phyloP scores from a whole-genome alignment of 257 asterid species.

The Nemophila menziesii region DNA sequence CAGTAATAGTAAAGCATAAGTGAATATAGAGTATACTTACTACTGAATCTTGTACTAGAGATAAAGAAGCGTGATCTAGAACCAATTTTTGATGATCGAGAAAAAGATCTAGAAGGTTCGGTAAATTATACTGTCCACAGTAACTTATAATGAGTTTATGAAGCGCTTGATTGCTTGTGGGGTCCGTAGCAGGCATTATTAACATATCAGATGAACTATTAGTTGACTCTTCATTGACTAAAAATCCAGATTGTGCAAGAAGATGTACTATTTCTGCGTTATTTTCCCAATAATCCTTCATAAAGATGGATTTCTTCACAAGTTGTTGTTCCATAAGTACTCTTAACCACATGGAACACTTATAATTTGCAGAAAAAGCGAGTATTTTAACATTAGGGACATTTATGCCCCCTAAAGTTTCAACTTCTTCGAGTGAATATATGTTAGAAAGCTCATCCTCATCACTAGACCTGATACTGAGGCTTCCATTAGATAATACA shows the following conservation, averaged over 20 bases:
- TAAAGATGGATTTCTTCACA: slow-evolving; percentile 54
- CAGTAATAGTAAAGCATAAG: slow-evolving; percentile 2
- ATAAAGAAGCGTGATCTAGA: slow-evolving; percentile 47
- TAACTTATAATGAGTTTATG: slow-evolving; percentile 70
- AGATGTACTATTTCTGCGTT: slow-evolving; percentile 55
- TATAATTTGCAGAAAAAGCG: slow-evolving; percentile 43
- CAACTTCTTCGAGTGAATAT: slow-evolving; percentile 65
- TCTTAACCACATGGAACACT: slow-evolving; percentile 61
- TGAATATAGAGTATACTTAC: slow-evolving; percentile 36
- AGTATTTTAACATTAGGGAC: slow-evolving; percentile 60
- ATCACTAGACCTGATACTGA: slow-evolving; percentile 56
- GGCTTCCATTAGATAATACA: slow-evolving; percentile 60
- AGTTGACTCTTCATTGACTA: slow-evolving; percentile 32
- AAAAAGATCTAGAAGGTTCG: slow-evolving; percentile 76
- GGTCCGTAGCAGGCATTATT: slow-evolving; percentile 37
- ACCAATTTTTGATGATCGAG: slow-evolving; percentile 82
- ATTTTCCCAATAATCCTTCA: slow-evolving; percentile 68
- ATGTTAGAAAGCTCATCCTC: slow-evolving; percentile 33
- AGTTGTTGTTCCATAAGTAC: slow-evolving; percentile 80
- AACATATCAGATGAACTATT: slow-evolving; percentile 45
- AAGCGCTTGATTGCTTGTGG: slow-evolving; percentile 42
- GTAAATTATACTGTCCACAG: slow-evolving; percentile 73
- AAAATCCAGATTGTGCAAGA: slow-evolving; percentile 77
- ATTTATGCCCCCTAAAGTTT: slow-evolving; percentile 45
- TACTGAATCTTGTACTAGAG: slow-evolving; percentile 56